Conservation (phyloP, 306 rosid species). For the Ormosia emarginata region DNA sequence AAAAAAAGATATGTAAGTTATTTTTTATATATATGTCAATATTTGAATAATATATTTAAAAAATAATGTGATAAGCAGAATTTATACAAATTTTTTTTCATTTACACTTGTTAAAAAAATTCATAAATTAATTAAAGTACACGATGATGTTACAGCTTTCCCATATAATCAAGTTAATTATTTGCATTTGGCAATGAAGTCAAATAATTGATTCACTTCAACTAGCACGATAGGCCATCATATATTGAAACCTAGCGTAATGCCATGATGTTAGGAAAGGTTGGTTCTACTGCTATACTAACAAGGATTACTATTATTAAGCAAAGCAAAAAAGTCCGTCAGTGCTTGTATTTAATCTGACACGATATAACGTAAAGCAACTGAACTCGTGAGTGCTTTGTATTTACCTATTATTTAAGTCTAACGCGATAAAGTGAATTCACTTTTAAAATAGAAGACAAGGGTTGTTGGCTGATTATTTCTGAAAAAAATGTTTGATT, state of each 20-base stretch:
- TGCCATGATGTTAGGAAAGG: not conserved
- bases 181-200: not conserved
- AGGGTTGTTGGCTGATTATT: too few species aligned
- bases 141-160: not conserved
- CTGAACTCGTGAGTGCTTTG: not conserved
- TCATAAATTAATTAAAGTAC: not conserved
- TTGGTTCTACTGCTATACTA: not conserved
- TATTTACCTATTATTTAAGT: not conserved
- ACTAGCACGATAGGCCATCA: not conserved
- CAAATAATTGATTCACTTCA: not conserved
- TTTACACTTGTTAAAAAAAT: too few species aligned
- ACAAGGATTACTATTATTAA: not conserved
- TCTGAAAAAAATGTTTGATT: too few species aligned
- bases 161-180: not conserved
- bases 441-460: too few species aligned
- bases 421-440: too few species aligned
- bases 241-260: not conserved
- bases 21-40: too few species aligned
- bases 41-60: too few species aligned
- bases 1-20: too few species aligned
- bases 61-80: too few species aligned
- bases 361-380: not conserved
- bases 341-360: not conserved
- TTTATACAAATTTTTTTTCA: too few species aligned
- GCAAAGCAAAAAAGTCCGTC: not conserved